These are phyloP conservation scores for Tricholoma hemisulphureum DNA, from an alignment of 768 basidiomycete species.

Conservation along the genomic window DNA sequence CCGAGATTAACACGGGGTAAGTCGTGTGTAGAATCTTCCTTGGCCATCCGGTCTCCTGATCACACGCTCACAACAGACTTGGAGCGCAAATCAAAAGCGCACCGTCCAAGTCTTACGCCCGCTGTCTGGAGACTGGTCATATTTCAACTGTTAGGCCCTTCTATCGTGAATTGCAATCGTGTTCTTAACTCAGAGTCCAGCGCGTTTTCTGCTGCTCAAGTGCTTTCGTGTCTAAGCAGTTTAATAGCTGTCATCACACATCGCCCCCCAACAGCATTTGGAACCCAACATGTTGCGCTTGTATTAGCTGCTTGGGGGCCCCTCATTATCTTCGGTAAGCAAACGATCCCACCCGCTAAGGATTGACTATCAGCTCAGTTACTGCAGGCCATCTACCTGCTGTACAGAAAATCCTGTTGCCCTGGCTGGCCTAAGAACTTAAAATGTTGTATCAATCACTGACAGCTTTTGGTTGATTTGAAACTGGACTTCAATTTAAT, in stretches of 20 bases:
- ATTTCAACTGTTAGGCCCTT: constrained; percentile 50
- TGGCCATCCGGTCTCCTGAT: neutral
- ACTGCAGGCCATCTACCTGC: constrained; percentile 34
- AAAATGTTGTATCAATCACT: too few relatives aligned
- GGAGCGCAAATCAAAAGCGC: constrained; percentile 22
- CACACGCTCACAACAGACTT: neutral
- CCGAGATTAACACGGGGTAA: neutral
- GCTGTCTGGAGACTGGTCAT: constrained; percentile 51
- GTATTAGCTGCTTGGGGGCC: constrained; percentile 62
- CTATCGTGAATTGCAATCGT: neutral
- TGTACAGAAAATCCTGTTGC: constrained; percentile 37
- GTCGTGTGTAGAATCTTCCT: neutral
- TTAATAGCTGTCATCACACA: constrained; percentile 47
- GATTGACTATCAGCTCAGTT: neutral
- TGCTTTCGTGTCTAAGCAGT: constrained; percentile 49
- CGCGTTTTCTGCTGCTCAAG: constrained; percentile 44
- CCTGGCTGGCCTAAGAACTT: too few relatives aligned
- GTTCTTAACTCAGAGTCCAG: constrained; percentile 24
- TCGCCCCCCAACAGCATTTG: constrained; percentile 50
- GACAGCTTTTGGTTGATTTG: too few relatives aligned
- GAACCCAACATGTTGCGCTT: constrained; percentile 64
- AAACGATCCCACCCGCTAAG: neutral
- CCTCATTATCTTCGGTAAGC: constrained; percentile 50
- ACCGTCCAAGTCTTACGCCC: constrained; percentile 35
- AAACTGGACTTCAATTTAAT: too few relatives aligned